Evolutionary conservation across 2,329 filamentous ascomycete species (phyloP), one percentile per base, ranked within the genome.

Genomic region (Hypoxylon sp.): DNA sequence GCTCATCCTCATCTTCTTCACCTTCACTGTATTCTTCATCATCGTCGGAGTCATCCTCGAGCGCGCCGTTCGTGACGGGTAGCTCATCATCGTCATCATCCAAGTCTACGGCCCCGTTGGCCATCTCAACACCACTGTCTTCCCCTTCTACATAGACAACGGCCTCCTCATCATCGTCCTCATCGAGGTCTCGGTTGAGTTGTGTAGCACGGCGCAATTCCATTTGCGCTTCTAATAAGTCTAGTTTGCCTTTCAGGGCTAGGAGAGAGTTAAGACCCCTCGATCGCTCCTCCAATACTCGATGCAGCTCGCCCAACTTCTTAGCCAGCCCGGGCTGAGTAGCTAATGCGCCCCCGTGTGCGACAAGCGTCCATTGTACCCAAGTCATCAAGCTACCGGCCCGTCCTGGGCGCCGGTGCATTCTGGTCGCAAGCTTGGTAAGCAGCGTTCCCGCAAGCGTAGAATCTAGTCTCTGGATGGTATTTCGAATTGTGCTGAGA

Each of bases 321-420:
- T 90, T 89, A 71, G 96, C 85, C 36, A 97, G 84, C 68, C 94
- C 91, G n/a, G 92, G 89, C 77, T 97, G 93, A 30, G 91, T 91
- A 9, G 94, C 93, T 52, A 99, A 84, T 55, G 94, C 94, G 69
- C 95, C 96, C 70, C 96, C 96, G 76, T 99, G 96, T 1, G 92
- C 90, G 32, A 97, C 89, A 57, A 97, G 87, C 1, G 93, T 95
- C 93, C 93, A 97, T 79, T 97, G 94, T 44, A 98, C 91, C 94
- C 96, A 99, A 14, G 91, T 88, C 86, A 97, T 94, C 30, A 99
- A 87, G 75, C 90, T 92, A 53, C 94, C 93, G 12, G 96, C 95
- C 57, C 96, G 88, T 2, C 95, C 96, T 0, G 96, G 96, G 45
- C 93, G 89, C 70, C 91, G 88, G 79, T 97, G 91, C 76, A 99